A percentile compares a stretch with the other conserved stretches of the same genome.
Evolutionary conservation across 2,329 filamentous ascomycete genomes (phyloP).

Genomic region (Graphium sp.): DNA sequence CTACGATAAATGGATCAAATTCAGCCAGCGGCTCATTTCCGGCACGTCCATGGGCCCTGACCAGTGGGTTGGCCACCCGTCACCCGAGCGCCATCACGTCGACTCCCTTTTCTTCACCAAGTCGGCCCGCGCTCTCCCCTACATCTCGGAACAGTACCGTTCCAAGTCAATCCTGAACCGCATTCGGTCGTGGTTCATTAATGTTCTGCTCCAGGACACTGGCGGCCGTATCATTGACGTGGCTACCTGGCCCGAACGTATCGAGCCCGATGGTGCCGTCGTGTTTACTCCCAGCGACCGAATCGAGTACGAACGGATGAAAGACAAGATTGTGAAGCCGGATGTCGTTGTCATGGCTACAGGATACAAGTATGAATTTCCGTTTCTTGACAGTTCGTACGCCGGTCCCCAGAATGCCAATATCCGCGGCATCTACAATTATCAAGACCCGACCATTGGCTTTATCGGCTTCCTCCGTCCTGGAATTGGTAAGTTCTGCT

Average conservation of each 20-base stretch:
- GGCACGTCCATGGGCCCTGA: slow-evolving; percentile 27
- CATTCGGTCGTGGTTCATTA: slow-evolving; percentile 18
- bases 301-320: slow-evolving; percentile 13
- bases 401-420: slow-evolving; percentile 27
- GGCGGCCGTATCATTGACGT: slow-evolving; percentile 22
- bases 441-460: slow-evolving; percentile 18
- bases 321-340: slow-evolving; percentile 14
- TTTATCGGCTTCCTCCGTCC: slow-evolving; percentile 31
- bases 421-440: slow-evolving; percentile 34
- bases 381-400: slow-evolving; percentile 19
- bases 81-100: slow-evolving; percentile 16
- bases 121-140: slow-evolving; percentile 22
- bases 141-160: slow-evolving; percentile 19
- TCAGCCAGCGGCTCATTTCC: slow-evolving; percentile 22
- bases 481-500: slow-evolving; percentile 15
- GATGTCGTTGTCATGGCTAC: slow-evolving; percentile 29
- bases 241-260: slow-evolving; percentile 20
- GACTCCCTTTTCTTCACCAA: slow-evolving; percentile 25
- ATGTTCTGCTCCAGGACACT: slow-evolving; percentile 20
- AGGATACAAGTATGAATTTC: slow-evolving; percentile 23
- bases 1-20: slow-evolving; percentile 26
- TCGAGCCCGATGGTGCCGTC: slow-evolving; percentile 19
- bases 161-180: slow-evolving; percentile 14
- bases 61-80: slow-evolving; percentile 28
- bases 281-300: slow-evolving; percentile 15